These are phyloP conservation scores for Daldinia caldariorum DNA, from an alignment of 495 filamentous ascomycete genomes.

Conservation along the genomic window DNA sequence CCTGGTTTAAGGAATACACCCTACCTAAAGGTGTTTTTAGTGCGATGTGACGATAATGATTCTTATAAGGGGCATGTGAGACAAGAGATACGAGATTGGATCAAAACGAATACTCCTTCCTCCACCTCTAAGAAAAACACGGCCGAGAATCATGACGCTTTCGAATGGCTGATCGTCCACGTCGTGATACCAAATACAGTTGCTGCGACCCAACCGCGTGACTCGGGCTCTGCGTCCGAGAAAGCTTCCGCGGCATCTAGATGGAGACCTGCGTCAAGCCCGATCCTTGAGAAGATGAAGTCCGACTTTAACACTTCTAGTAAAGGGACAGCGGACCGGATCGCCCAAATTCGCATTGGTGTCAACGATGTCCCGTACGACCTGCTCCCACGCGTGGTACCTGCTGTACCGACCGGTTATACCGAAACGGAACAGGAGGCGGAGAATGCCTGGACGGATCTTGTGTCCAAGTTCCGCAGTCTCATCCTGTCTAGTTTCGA, in stretches of 20 bases:
- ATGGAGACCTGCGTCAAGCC: conserved; percentile 81
- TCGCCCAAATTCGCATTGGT: conserved; percentile 84
- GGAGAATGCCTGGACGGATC: conserved; percentile 79
- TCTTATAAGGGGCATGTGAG: conserved; percentile 83
- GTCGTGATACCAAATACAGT: conserved; percentile 84
- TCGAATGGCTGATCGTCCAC: conserved; percentile 95
- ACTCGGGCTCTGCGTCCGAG: conserved; percentile 55
- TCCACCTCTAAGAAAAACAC: conserved; percentile 58
- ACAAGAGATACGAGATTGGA: conserved; percentile 87
- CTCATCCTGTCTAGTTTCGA: conserved; percentile 91
- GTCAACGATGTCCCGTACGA: conserved; percentile 69
- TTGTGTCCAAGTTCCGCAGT: conserved; percentile 85
- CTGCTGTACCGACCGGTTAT: conserved; percentile 65
- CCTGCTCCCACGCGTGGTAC: conserved; percentile 63
- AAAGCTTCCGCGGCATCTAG: conserved; percentile 62
- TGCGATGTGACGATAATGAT: conserved; percentile 94
- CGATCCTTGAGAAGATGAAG: conserved; percentile 88
- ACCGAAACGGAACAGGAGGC: conserved; percentile 73
- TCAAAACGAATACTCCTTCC: conserved; percentile 73
- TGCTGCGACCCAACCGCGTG: conserved; percentile 74
- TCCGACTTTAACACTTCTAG: conserved; percentile 90
- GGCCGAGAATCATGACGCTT: conserved; percentile 89
- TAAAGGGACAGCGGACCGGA: conserved; percentile 78
- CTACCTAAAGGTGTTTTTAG: conserved; percentile 88
- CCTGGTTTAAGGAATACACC: conserved; percentile 92